Conservation (phyloP, 306 rosid species). For the Prunus mume region DNA sequence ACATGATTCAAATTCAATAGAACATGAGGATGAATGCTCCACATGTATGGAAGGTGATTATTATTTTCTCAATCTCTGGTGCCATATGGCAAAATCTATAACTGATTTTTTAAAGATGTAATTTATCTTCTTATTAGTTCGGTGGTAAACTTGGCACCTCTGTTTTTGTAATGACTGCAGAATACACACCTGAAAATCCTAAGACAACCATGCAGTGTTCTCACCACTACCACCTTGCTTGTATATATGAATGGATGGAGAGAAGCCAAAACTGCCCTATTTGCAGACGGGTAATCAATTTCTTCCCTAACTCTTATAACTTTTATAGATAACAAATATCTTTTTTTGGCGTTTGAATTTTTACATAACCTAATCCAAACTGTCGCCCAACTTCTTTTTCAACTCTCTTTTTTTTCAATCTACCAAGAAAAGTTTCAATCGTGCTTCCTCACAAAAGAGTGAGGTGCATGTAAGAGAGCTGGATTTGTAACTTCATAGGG, state of each 20-base stretch:
- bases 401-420: neutral
- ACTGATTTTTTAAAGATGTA: neutral
- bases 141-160: neutral
- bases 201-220: constrained; percentile 29
- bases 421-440: too few species aligned
- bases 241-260: constrained; percentile 47
- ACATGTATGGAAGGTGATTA: constrained; percentile 30
- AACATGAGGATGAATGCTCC: constrained; percentile 32
- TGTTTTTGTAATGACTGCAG: constrained; percentile 26
- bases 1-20: neutral
- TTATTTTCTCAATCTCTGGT: neutral
- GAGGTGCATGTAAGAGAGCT: neutral
- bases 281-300: constrained; percentile 34
- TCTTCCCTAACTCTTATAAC: neutral
- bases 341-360: too few species aligned
- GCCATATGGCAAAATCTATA: neutral
- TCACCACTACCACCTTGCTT: constrained; percentile 44
- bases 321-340: neutral
- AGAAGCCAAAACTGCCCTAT: constrained; percentile 34
- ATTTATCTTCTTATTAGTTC: neutral
- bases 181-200: constrained; percentile 38
- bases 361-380: too few species aligned
- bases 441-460: too few species aligned
- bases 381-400: too few species aligned
- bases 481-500: neutral